Evolutionary conservation across 2,329 filamentous ascomycete species (phyloP).

Genomic region (Aspergillus phoenicis): DNA sequence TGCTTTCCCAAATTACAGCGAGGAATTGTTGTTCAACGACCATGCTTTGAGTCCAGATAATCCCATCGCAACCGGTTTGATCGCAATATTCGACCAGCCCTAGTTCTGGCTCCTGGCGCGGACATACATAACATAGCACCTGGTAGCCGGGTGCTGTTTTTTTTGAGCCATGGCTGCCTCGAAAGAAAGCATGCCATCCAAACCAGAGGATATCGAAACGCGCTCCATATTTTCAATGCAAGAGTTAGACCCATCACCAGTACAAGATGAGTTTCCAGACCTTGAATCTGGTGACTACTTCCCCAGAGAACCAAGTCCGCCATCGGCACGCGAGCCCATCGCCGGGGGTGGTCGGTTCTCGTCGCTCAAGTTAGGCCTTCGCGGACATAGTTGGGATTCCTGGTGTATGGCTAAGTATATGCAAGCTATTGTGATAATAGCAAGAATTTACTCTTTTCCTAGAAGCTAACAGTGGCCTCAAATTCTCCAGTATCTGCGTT

Average conservation of each 20-base stretch:
- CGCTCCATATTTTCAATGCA: constrained; percentile 66
- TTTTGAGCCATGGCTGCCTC: constrained; percentile 20
- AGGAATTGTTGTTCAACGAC: not conserved
- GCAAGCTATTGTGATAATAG: not conserved
- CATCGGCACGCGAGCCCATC: constrained; percentile 10
- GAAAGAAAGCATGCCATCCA: constrained; percentile 19
- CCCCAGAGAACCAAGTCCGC: constrained; percentile 26
- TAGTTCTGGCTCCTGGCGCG: not conserved
- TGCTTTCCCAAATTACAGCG: not conserved
- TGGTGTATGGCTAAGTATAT: constrained; percentile 59
- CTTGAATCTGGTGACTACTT: constrained; percentile 56
- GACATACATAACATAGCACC: not conserved
- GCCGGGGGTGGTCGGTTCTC: constrained; percentile 22
- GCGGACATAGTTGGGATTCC: constrained; percentile 71
- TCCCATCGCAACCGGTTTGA: not conserved
- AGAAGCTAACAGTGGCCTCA: not conserved
- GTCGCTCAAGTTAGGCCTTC: constrained; percentile 55
- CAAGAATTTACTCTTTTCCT: not conserved
- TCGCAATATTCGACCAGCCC: not conserved
- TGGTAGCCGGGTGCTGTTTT: not conserved
- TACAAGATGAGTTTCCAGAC: constrained; percentile 58
- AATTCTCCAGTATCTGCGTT: constrained; percentile 64
- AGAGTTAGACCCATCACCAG: constrained; percentile 80
- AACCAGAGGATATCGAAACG: constrained; percentile 34
- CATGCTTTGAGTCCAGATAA: not conserved